These are phyloP conservation scores for Solanum pinnatisectum DNA, from an alignment of 257 asterid species.

Conservation along the genomic window DNA sequence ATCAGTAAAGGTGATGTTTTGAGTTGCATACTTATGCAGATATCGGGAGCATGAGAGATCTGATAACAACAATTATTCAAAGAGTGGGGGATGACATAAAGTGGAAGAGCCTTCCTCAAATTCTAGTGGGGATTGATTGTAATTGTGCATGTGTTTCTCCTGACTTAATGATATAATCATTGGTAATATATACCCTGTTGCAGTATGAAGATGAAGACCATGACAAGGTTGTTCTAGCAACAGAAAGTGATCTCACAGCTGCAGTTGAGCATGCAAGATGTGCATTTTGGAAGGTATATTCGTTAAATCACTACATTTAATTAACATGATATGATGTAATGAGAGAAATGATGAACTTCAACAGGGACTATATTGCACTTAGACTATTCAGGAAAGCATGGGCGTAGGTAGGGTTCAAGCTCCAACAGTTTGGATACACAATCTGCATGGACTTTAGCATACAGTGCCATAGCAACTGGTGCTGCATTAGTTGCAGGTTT, in stretches of 20 bases:
- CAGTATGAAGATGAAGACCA: slow-evolving; percentile 94
- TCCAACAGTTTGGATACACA: slow-evolving; percentile 22
- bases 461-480: slow-evolving; percentile 71
- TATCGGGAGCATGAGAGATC: slow-evolving; percentile 51
- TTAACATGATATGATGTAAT: neutral
- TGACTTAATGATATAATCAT: neutral
- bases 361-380: slow-evolving; percentile 82
- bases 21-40: slow-evolving; percentile 25
- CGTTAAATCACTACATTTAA: neutral
- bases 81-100: slow-evolving; percentile 84
- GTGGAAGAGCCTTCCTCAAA: slow-evolving; percentile 73
- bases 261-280: slow-evolving; percentile 82
- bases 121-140: slow-evolving; percentile 40
- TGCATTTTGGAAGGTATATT: slow-evolving; percentile 90
- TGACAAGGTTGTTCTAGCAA: slow-evolving; percentile 77
- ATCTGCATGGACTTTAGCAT: slow-evolving; percentile 61
- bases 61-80: slow-evolving; percentile 73
- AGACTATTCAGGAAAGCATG: slow-evolving; percentile 45
- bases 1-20: neutral
- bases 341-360: neutral
- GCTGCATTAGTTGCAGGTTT: slow-evolving; percentile 79
- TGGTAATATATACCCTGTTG: neutral
- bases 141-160: neutral
- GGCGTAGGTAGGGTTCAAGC: slow-evolving; percentile 27
- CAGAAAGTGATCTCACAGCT: slow-evolving; percentile 86